Percentiles rank a stretch among this genome's conserved stretches.
Conservation (phyloP, 2,329 filamentous ascomycete species). For the Fusarium virguliforme region DNA sequence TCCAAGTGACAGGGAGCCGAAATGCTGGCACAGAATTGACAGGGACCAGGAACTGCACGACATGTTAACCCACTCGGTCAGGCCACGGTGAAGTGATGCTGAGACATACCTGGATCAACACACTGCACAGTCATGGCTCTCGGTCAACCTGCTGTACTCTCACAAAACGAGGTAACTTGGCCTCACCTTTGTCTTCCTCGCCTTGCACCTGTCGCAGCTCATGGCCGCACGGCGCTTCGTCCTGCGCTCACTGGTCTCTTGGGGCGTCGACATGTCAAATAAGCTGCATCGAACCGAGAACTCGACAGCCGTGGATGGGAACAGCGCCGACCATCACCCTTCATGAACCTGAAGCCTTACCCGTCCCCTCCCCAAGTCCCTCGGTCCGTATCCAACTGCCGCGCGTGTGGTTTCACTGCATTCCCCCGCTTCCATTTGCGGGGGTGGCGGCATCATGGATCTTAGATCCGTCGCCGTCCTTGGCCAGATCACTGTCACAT, state of each 20-base stretch:
- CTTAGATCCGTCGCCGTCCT: constrained; percentile 16
- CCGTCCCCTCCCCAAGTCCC: background rate
- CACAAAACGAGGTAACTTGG: background rate
- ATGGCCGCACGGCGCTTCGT: constrained; percentile 25
- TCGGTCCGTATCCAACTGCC: constrained; percentile 27
- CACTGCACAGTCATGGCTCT: constrained; percentile 11
- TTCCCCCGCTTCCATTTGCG: constrained; percentile 24
- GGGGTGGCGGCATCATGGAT: constrained; percentile 26
- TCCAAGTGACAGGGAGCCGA: constrained; percentile 25
- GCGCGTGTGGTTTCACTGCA: constrained; percentile 3
- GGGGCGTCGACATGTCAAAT: constrained; percentile 18
- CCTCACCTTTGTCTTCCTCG: constrained; percentile 27
- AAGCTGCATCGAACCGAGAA: constrained; percentile 8
- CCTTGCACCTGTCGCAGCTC: constrained; percentile 30
- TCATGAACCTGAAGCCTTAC: constrained; percentile 10
- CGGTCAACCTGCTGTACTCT: background rate
- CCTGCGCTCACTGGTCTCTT: constrained; percentile 15
- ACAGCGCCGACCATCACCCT: constrained; percentile 1
- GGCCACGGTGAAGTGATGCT: background rate
- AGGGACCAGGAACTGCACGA: constrained; percentile 26
- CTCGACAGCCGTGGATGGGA: background rate
- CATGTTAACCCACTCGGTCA: background rate
- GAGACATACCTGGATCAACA: constrained; percentile 24
- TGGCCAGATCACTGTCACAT: constrained; percentile 12
- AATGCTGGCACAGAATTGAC: constrained; percentile 29